Evolutionary conservation across 2,329 filamentous ascomycete species (phyloP).

Genomic region (Phyllosticta citrichinensis): DNA sequence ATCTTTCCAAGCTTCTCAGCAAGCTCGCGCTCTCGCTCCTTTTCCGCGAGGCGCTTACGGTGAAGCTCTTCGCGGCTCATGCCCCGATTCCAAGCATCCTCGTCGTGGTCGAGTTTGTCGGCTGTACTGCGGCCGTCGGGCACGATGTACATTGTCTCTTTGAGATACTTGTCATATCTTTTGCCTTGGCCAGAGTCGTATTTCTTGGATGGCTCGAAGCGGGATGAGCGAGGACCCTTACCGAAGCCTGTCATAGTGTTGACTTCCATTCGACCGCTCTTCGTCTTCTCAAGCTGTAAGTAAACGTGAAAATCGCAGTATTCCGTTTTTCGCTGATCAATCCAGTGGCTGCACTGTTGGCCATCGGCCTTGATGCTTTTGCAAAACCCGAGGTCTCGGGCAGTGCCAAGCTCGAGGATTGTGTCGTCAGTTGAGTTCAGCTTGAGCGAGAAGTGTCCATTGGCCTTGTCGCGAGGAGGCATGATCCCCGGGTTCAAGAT

Average conservation of each 20-base stretch:
- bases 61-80: slow-evolving; percentile 56
- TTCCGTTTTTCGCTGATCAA: slow-evolving; percentile 79
- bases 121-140: slow-evolving; percentile 41
- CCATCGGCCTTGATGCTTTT: slow-evolving; percentile 79
- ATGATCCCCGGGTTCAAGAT: slow-evolving; percentile 87
- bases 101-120: slow-evolving; percentile 55
- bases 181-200: slow-evolving; percentile 16
- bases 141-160: slow-evolving; percentile 38
- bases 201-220: slow-evolving; percentile 13
- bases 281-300: slow-evolving; percentile 62
- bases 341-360: slow-evolving; percentile 68
- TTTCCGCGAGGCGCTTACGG: slow-evolving; percentile 52
- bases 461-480: slow-evolving; percentile 71
- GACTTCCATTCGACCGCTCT: slow-evolving; percentile 63
- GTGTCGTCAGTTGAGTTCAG: slow-evolving; percentile 80
- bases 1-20: slow-evolving; percentile 56
- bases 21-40: slow-evolving; percentile 64
- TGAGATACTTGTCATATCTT: slow-evolving; percentile 49
- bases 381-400: slow-evolving; percentile 82
- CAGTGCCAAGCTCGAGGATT: slow-evolving; percentile 76
- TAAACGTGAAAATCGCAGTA: slow-evolving; percentile 92
- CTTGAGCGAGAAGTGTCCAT: slow-evolving; percentile 74
- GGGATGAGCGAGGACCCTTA: neutral
- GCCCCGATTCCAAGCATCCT: slow-evolving; percentile 45
- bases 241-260: slow-evolving; percentile 51